Conservation (phyloP, 208 protist species). For the Trypanosoma brucei region DNA sequence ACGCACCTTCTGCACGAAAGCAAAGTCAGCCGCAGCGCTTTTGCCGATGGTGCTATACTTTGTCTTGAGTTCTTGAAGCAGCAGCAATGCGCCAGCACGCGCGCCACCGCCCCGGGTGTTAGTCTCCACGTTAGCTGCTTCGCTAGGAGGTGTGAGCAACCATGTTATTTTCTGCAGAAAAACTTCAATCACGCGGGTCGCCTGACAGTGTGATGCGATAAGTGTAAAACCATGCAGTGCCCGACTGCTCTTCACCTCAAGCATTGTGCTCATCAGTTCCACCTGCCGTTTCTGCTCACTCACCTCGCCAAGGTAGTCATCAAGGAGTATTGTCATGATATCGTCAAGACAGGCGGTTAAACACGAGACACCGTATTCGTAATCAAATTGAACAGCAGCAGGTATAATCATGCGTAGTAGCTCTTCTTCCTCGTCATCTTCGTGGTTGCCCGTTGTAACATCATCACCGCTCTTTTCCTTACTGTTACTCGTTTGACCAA, state of each 20-base stretch:
- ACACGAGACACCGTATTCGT: slow-evolving; percentile 60
- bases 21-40: slow-evolving; percentile 63
- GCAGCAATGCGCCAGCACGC: slow-evolving; percentile 47
- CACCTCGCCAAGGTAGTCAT: slow-evolving; percentile 89
- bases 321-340: slow-evolving; percentile 79
- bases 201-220: slow-evolving; percentile 68
- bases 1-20: slow-evolving; percentile 85
- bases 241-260: slow-evolving; percentile 84
- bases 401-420: slow-evolving; percentile 43
- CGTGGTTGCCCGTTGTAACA: slow-evolving; percentile 5
- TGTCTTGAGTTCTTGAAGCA: slow-evolving; percentile 60
- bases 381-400: slow-evolving; percentile 40
- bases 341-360: slow-evolving; percentile 67
- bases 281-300: slow-evolving; percentile 87
- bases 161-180: slow-evolving; percentile 81
- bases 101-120: slow-evolving; percentile 55
- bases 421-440: slow-evolving; percentile 28
- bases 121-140: slow-evolving; percentile 23
- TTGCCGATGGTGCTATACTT: slow-evolving; percentile 76
- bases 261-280: slow-evolving; percentile 90
- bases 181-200: slow-evolving; percentile 56
- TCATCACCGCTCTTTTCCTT: slow-evolving; percentile 6
- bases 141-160: slow-evolving; percentile 77
- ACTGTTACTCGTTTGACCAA: not conserved
- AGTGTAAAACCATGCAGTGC: slow-evolving; percentile 84